Evolutionary conservation across 148 eudicot genomes (phyloP).

Genomic region (Vaccinium myrtillus): DNA sequence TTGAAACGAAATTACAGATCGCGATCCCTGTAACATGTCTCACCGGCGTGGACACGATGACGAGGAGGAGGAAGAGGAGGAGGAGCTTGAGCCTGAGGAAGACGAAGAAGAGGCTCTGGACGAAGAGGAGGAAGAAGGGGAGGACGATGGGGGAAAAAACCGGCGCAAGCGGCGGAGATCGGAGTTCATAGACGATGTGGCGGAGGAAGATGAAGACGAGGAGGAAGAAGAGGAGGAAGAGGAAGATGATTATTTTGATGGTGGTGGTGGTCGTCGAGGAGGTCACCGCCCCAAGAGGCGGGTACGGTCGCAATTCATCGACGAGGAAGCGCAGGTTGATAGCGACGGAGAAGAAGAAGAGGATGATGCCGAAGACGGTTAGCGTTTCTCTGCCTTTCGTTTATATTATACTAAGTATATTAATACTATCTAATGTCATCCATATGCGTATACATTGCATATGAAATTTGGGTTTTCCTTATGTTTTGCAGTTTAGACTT

Average conservation of each 20-base stretch:
- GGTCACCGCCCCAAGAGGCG: slow-evolving; percentile 20
- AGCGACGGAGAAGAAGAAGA: slow-evolving; percentile 74
- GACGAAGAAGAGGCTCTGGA: slow-evolving; percentile 42
- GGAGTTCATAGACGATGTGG: slow-evolving; percentile 59
- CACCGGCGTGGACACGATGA: slow-evolving; percentile 33
- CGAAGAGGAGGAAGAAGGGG: slow-evolving; percentile 44
- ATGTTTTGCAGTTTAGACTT: neutral
- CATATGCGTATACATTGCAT: neutral
- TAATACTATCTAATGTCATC: neutral
- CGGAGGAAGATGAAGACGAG: slow-evolving; percentile 79
- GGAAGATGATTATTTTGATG: slow-evolving; percentile 14
- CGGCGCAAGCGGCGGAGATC: slow-evolving; percentile 59
- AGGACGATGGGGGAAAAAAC: slow-evolving; percentile 22
- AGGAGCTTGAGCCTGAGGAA: slow-evolving; percentile 47
- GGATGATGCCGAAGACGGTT: slow-evolving; percentile 85
- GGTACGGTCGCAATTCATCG: slow-evolving; percentile 47
- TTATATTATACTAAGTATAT: neutral
- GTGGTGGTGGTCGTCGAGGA: slow-evolving; percentile 24
- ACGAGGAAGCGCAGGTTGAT: slow-evolving; percentile 20
- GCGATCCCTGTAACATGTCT: neutral
- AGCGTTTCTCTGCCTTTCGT: slow-evolving; percentile 21
- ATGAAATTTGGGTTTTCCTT: neutral
- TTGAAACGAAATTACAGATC: neutral
- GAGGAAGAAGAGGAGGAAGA: slow-evolving; percentile 52
- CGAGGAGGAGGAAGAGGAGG: slow-evolving; percentile 37